Evolutionary conservation across 1,139 yeast species (phyloP).

Genomic region (Diutina siamensis): DNA sequence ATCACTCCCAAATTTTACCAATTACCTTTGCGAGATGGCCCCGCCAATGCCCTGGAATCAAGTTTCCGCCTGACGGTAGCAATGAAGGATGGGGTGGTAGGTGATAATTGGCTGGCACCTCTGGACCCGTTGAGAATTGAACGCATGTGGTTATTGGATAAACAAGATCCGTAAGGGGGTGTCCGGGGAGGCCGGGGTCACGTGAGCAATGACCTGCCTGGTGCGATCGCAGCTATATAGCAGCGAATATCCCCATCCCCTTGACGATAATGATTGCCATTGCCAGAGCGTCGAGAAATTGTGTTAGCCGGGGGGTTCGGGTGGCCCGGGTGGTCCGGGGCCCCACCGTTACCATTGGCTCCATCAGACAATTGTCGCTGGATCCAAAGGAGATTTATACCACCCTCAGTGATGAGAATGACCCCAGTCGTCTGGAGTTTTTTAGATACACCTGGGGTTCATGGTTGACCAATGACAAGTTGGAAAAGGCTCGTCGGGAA

Average conservation of each 20-base stretch:
- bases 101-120: not conserved
- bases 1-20: not conserved
- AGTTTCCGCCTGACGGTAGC: not conserved
- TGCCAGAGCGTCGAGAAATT: not conserved
- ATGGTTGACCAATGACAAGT: constrained; percentile 73
- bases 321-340: too few relatives aligned
- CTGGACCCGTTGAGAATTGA: not conserved
- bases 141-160: constrained; percentile 1
- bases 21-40: not conserved
- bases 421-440: constrained; percentile 63
- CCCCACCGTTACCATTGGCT: not conserved
- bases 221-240: too few relatives aligned
- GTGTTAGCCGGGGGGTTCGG: too few relatives aligned
- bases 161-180: not conserved
- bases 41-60: not conserved
- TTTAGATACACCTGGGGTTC: constrained; percentile 93
- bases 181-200: too few relatives aligned
- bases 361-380: constrained; percentile 9
- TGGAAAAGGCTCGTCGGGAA: constrained; percentile 61
- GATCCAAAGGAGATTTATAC: constrained; percentile 34
- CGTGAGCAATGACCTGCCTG: too few relatives aligned
- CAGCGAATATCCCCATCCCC: too few relatives aligned
- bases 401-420: constrained; percentile 45
- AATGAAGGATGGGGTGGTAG: not conserved
- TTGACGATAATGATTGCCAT: not conserved